Conservation (phyloP, 352 stramenopile genomes). For the Globisporangium heterothallicum region DNA sequence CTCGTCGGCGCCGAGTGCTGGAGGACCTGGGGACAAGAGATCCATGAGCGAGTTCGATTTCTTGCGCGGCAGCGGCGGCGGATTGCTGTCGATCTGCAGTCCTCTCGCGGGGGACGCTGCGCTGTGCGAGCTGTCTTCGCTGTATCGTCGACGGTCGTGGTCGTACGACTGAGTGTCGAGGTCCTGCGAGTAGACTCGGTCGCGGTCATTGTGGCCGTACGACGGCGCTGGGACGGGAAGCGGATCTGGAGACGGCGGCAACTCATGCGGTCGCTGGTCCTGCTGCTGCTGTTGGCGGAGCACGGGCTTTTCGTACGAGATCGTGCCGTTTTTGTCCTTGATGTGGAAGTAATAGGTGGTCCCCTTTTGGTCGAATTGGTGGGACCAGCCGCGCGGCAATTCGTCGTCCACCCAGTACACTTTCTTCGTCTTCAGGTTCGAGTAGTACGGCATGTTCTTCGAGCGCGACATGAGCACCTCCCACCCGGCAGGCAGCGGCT, state of each 20-base stretch:
- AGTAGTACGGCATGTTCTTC: slow-evolving; percentile 86
- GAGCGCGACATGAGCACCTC: slow-evolving; percentile 74
- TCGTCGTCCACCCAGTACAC: slow-evolving; percentile 83
- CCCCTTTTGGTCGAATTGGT: slow-evolving; percentile 68
- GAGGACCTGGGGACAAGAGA: slow-evolving; percentile 54
- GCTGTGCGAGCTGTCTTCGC: slow-evolving; percentile 13
- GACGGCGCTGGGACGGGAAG: slow-evolving; percentile 39
- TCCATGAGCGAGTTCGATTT: slow-evolving; percentile 80
- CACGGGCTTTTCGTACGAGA: slow-evolving; percentile 72
- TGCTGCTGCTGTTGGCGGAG: slow-evolving; percentile 10
- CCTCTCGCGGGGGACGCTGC: not conserved
- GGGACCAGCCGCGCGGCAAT: slow-evolving; percentile 70
- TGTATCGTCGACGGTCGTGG: slow-evolving; percentile 6
- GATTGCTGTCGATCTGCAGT: not conserved
- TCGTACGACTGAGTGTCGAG: slow-evolving; percentile 3
- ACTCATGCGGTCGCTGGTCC: not conserved
- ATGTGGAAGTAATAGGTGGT: slow-evolving; percentile 75
- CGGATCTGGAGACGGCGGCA: slow-evolving; percentile 25
- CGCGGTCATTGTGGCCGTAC: slow-evolving; percentile 21
- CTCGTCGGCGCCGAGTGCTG: slow-evolving; percentile 28
- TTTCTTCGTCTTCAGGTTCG: slow-evolving; percentile 67
- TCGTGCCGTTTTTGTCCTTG: slow-evolving; percentile 54
- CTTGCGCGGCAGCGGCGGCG: slow-evolving; percentile 26
- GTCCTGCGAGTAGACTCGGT: not conserved
- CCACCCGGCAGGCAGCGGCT: slow-evolving; percentile 64